phyloP scores from a whole-genome alignment of 768 basidiomycete species.

The Kwoniella botswanensis region DNA sequence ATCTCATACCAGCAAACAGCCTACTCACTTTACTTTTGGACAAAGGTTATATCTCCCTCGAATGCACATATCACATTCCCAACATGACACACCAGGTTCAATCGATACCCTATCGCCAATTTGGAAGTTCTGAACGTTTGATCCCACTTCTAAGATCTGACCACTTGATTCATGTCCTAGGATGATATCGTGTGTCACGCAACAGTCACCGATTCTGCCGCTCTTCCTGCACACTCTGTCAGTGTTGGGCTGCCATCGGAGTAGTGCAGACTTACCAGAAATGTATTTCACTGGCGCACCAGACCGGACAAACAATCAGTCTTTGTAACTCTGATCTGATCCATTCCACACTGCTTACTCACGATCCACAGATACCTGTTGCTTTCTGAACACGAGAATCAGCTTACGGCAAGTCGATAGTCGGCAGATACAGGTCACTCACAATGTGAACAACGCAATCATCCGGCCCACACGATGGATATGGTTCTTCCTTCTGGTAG shows the following conservation, averaged over 20 bases:
- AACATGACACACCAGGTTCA: slow-evolving; percentile 43
- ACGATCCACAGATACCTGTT: slow-evolving; percentile 44
- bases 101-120: slow-evolving; percentile 45
- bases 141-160: slow-evolving; percentile 38
- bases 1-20: neutral
- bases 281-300: slow-evolving; percentile 28
- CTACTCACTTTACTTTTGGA: slow-evolving; percentile 39
- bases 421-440: neutral
- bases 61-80: slow-evolving; percentile 38
- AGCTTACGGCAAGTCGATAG: neutral
- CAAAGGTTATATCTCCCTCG: slow-evolving; percentile 43
- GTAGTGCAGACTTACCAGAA: too few species aligned
- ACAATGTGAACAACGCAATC: slow-evolving; percentile 41
- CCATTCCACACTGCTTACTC: slow-evolving; percentile 13
- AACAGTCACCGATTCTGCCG: slow-evolving; percentile 41
- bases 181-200: slow-evolving; percentile 42
- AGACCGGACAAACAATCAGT: too few species aligned
- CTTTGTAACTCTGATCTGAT: too few species aligned
- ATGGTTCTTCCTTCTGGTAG: slow-evolving; percentile 40
- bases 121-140: slow-evolving; percentile 32
- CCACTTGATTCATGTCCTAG: slow-evolving; percentile 45
- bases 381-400: slow-evolving; percentile 16
- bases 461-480: slow-evolving; percentile 34
- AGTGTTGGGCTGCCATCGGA: too few species aligned
- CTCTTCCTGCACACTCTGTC: slow-evolving; percentile 30